Percentiles rank a stretch among this genome's conserved stretches.
phyloP scores from a whole-genome alignment of 495 filamentous ascomycete genomes.

The Trichoderma orchidacearum region DNA sequence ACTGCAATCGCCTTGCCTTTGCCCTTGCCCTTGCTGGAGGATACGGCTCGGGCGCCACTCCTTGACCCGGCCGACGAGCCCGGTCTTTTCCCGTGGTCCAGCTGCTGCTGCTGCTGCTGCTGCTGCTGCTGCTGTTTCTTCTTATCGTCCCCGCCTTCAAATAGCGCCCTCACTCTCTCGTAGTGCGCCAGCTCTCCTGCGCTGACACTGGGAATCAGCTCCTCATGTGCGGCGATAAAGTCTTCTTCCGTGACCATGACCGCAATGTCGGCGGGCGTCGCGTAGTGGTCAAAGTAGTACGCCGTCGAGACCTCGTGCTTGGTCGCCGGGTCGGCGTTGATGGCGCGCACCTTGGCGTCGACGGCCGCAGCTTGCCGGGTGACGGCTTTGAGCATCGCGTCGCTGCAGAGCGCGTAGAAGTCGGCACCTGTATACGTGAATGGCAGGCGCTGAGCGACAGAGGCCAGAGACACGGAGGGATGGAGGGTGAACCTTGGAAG shows the following conservation, averaged over 20 bases:
- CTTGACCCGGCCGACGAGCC: slow-evolving; percentile 7
- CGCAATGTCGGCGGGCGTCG: slow-evolving; percentile 64
- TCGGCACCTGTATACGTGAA: slow-evolving; percentile 97
- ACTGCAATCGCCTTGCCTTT: slow-evolving; percentile 25
- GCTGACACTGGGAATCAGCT: slow-evolving; percentile 88
- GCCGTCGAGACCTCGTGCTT: slow-evolving; percentile 53
- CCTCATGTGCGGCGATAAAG: slow-evolving; percentile 63
- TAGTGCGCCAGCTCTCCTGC: slow-evolving; percentile 89
- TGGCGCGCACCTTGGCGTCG: slow-evolving; percentile 63
- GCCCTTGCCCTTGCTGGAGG: slow-evolving; percentile 33
- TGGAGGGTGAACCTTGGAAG: slow-evolving; percentile 64
- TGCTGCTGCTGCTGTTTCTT: slow-evolving; percentile 21
- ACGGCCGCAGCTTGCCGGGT: slow-evolving; percentile 77
- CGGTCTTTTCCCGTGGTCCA: slow-evolving; percentile 12
- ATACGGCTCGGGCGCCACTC: slow-evolving; percentile 25
- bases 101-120: slow-evolving; percentile 24
- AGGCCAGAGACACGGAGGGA: slow-evolving; percentile 56
- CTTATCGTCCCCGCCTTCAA: slow-evolving; percentile 43
- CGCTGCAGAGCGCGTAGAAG: slow-evolving; percentile 90
- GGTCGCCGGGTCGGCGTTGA: slow-evolving; percentile 30
- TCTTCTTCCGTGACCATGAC: slow-evolving; percentile 83
- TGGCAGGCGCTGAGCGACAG: slow-evolving; percentile 65
- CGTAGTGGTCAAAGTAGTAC: slow-evolving; percentile 89
- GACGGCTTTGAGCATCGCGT: slow-evolving; percentile 97
- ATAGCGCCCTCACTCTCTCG: slow-evolving; percentile 63